These are phyloP conservation scores for Fusarium euwallaceae DNA, from an alignment of 2,329 filamentous ascomycete species.

Conservation along the genomic window DNA sequence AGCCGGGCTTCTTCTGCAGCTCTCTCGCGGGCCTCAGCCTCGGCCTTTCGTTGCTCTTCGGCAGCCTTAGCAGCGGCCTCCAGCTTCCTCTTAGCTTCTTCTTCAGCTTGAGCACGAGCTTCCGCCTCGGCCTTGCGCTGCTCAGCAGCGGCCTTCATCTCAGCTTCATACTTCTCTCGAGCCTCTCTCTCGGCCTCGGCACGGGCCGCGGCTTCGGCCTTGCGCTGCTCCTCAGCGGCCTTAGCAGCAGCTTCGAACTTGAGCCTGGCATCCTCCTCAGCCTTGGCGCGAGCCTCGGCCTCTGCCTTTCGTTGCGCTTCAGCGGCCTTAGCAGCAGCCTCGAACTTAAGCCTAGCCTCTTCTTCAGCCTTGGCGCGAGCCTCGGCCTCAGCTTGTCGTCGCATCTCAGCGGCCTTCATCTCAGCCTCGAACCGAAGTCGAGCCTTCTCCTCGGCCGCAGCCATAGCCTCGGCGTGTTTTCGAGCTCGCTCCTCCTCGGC, in stretches of 20 bases:
- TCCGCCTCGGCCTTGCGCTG: conserved; percentile 59
- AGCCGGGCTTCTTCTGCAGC: conserved; percentile 61
- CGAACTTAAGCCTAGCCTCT: conserved; percentile 61
- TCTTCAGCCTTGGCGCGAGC: conserved; percentile 61
- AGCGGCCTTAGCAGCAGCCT: conserved; percentile 57
- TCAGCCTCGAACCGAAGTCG: conserved; percentile 38
- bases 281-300: conserved; percentile 33
- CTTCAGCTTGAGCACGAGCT: conserved; percentile 58
- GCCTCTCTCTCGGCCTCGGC: neutral
- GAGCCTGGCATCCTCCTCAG: conserved; percentile 13
- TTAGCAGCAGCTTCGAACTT: conserved; percentile 1
- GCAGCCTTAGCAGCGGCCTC: conserved; percentile 47
- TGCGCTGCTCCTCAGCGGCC: conserved; percentile 7
- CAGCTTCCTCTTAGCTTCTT: conserved; percentile 57
- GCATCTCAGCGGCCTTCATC: conserved; percentile 59
- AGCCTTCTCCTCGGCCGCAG: neutral
- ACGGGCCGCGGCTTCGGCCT: neutral
- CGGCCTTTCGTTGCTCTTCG: conserved; percentile 60
- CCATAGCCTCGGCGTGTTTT: neutral
- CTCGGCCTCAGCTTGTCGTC: conserved; percentile 60
- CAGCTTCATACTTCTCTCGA: conserved; percentile 6
- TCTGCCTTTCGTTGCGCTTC: conserved; percentile 44
- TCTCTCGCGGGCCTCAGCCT: conserved; percentile 60
- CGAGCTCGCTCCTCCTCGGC: neutral
- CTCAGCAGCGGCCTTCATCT: conserved; percentile 44